These are phyloP conservation scores for Inga laurina DNA, from an alignment of 306 rosid genomes.

Conservation along the genomic window DNA sequence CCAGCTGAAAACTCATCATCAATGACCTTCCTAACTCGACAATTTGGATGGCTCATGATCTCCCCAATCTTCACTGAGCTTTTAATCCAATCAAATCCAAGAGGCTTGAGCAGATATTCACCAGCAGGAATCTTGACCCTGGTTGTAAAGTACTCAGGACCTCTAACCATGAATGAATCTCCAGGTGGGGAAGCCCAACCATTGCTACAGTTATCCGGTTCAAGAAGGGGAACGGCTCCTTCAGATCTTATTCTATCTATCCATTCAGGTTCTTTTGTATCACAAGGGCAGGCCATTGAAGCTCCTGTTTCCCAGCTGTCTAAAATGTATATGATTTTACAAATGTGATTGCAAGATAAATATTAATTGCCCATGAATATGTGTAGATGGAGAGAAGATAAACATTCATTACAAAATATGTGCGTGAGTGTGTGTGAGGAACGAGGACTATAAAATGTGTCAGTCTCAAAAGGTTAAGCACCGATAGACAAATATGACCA, in stretches of 20 bases:
- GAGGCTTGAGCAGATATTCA: constrained; percentile 73
- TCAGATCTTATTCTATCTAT: constrained; percentile 65
- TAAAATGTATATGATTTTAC: neutral
- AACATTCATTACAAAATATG: neutral
- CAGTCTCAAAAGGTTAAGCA: neutral
- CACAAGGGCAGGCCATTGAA: constrained; percentile 55
- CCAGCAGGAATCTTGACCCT: constrained; percentile 76
- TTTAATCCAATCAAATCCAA: constrained; percentile 93
- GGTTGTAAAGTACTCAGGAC: constrained; percentile 80
- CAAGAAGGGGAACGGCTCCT: constrained; percentile 70
- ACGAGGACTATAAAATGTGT: neutral
- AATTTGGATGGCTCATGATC: constrained; percentile 59
- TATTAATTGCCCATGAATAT: neutral
- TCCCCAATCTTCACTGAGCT: constrained; percentile 73
- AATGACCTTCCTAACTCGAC: constrained; percentile 59
- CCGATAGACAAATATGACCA: neutral
- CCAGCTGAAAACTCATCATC: constrained; percentile 61
- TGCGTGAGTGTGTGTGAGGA: neutral
- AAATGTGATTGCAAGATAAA: neutral
- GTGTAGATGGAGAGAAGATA: neutral
- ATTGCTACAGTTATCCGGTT: constrained; percentile 54
- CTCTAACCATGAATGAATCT: constrained; percentile 79
- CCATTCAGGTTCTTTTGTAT: constrained; percentile 55
- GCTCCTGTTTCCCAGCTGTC: constrained; percentile 32
- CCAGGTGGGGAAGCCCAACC: constrained; percentile 91